phyloP scores from a whole-genome alignment of 176 grass and related monocot genomes.

The Musa beccarii region DNA sequence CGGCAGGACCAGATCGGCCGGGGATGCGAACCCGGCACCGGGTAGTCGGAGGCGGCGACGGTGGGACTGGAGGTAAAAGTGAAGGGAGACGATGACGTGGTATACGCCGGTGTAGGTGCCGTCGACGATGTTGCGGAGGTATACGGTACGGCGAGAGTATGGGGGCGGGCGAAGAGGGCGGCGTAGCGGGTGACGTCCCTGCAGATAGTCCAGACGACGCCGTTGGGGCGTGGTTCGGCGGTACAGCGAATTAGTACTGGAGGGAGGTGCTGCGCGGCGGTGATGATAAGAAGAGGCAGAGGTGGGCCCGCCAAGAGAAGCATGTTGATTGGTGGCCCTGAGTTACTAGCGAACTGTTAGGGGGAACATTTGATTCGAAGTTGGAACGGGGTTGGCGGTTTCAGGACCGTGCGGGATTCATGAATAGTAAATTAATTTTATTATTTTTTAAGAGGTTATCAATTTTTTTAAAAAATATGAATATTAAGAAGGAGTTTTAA shows the following conservation, averaged over 20 bases:
- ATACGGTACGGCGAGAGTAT: conserved; percentile 51
- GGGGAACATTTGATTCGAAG: too few species aligned
- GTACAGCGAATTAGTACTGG: conserved; percentile 28
- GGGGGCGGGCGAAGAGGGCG: conserved; percentile 45
- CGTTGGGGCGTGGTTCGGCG: conserved; percentile 41
- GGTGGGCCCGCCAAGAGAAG: too few species aligned
- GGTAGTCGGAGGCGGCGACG: neutral
- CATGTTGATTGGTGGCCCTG: too few species aligned
- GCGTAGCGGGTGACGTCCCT: conserved; percentile 61
- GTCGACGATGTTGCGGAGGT: conserved; percentile 64
- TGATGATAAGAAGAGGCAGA: too few species aligned
- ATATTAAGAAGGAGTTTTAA: too few species aligned
- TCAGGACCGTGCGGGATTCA: too few species aligned
- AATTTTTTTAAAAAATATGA: too few species aligned
- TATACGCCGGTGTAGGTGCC: conserved; percentile 52
- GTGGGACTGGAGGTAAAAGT: conserved; percentile 51
- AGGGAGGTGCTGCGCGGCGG: too few species aligned
- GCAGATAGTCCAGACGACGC: conserved; percentile 51
- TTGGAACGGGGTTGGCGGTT: too few species aligned
- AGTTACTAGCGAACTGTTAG: too few species aligned
- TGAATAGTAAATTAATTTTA: too few species aligned
- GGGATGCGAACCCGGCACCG: conserved; percentile 20
- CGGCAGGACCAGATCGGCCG: conserved; percentile 57
- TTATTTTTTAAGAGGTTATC: too few species aligned
- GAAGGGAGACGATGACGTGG: conserved; percentile 54